Evolutionary conservation across 495 filamentous ascomycete species (phyloP), one percentile per base, ranked within the genome.

Genomic region (Tricharina praecox): DNA sequence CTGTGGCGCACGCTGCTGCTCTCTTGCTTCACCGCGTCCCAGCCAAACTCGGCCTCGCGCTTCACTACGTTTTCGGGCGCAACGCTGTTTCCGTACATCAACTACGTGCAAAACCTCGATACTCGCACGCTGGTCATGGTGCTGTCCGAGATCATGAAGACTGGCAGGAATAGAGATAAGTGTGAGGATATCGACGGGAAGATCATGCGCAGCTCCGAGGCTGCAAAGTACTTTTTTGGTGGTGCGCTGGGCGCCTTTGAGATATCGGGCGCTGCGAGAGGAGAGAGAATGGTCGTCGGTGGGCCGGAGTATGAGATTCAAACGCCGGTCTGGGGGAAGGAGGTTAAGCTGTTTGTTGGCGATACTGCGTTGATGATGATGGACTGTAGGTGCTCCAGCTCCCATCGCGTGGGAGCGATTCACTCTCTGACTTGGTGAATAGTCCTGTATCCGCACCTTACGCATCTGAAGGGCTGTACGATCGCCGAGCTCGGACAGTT

Each of bases 361-460:
- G 56, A 59, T 50, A 59, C 56, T n/a, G 56, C 56, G 10, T 44
- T 59, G 25, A 59, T 59, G 56, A 59, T 59, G 26, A 59, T 59
- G 56, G 56, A 59, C 50, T 59, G 56, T 59, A 45, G 34, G 56
- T 21, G 18, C 33, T 39, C n/a, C n/a, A n/a, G n/a, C n/a, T n/a
- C n/a, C n/a, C n/a, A n/a, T n/a, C n/a, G n/a, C n/a, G n/a, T n/a
- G n/a, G n/a, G n/a, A n/a, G n/a, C n/a, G n/a, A n/a, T n/a, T n/a
- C n/a, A n/a, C n/a, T 45, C 20, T 19, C 19, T 32, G 9, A 30
- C 28, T 8, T 43, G 16, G 40, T 5, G 13, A 16, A 30, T 30
- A 59, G 56, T 59, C 30, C 25, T 59, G 20, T 59, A 59, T 32
- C 56, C 56, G 13, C 51, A 59, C 32, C 54, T 59, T 36, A 44